Evolutionary conservation across 2,329 filamentous ascomycete species (phyloP), one percentile per base, ranked within the genome.

Genomic region (Monascus ruber): DNA sequence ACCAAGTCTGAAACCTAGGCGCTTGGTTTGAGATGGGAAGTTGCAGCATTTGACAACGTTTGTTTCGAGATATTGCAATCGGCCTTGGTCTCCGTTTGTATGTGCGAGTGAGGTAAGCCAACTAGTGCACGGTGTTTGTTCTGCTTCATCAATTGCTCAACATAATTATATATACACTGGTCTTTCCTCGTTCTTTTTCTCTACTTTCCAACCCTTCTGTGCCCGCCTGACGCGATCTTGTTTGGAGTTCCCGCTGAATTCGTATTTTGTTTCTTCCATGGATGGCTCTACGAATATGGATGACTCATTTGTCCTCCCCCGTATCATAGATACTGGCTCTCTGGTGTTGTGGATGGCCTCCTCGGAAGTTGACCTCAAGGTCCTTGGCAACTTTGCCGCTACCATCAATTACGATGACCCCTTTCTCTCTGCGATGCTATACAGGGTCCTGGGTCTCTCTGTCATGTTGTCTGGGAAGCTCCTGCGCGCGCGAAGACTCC

Each of bases 321-420:
- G 57, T 44, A 44, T 52, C 39, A 50, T 52, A 50, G 56, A 54
- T 35, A 45, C 58, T 33, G 53, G 48, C 24, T 43, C 54, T 28
- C 53, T 64, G 42, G 51, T 50, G 49, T 53, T 63, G 59, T 66
- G 63, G 61, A 98, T 96, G 91, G 91, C 91, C 67, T 91, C 88
- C 59, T 91, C 87, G 44, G 86, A 94, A 66, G 86, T 96, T 46
- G 91, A 98, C 63, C 88, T 94, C 68, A 98, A 96, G 68, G 94
- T 93, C 65, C 74, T 98, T 55, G 87, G 86, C 66, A 81, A 79
- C 58, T 81, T 94, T 59, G 89, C 91, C 59, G 83, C 81, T 64
- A 74, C 79, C 45, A 87, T 86, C 50, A 79, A 81, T 56, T 69
- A 75, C 43, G 80, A 85, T 51, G 91, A 89, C 55, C 80, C 84